Evolutionary conservation across 805 yeast genomes (phyloP).

Genomic region (Schizosaccharomyces japonicus): DNA sequence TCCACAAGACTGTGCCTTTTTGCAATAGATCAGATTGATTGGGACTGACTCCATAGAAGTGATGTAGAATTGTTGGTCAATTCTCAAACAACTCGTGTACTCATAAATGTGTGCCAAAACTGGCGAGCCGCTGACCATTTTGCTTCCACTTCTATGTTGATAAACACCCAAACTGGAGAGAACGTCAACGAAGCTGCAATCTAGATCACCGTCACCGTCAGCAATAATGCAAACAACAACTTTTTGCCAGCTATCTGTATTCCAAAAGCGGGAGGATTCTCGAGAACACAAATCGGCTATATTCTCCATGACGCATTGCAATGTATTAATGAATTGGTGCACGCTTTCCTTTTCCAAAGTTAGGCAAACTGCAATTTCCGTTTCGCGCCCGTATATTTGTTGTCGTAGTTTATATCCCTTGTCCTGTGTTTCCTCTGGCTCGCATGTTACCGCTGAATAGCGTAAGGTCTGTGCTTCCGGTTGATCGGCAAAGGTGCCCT

Average conservation of each 20-base stretch:
- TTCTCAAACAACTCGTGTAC: conserved; percentile 65
- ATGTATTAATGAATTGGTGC: conserved; percentile 53
- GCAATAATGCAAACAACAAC: conserved; percentile 72
- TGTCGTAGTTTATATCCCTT: conserved; percentile 65
- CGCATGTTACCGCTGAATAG: conserved; percentile 83
- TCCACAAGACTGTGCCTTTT: conserved; percentile 69
- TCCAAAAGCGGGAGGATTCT: conserved; percentile 49
- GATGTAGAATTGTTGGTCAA: conserved; percentile 29
- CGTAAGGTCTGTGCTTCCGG: conserved; percentile 69
- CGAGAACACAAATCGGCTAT: conserved; percentile 49
- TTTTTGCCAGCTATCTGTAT: conserved; percentile 87
- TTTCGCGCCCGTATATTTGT: conserved; percentile 47
- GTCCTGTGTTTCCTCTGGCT: conserved; percentile 43
- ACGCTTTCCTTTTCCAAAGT: conserved; percentile 86
- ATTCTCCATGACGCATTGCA: conserved; percentile 77
- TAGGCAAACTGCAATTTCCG: conserved; percentile 65
- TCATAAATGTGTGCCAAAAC: conserved; percentile 81
- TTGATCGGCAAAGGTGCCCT: conserved; percentile 19
- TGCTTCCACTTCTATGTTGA: conserved; percentile 90
- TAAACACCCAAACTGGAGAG: conserved; percentile 72
- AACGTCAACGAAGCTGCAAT: conserved; percentile 55
- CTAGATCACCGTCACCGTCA: conserved; percentile 72
- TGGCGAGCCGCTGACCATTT: conserved; percentile 56
- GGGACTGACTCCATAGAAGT: conserved; percentile 27
- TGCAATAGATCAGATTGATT: conserved; percentile 66